Conservation (phyloP, 768 basidiomycete species). For the Gymnopilus dilepis region DNA sequence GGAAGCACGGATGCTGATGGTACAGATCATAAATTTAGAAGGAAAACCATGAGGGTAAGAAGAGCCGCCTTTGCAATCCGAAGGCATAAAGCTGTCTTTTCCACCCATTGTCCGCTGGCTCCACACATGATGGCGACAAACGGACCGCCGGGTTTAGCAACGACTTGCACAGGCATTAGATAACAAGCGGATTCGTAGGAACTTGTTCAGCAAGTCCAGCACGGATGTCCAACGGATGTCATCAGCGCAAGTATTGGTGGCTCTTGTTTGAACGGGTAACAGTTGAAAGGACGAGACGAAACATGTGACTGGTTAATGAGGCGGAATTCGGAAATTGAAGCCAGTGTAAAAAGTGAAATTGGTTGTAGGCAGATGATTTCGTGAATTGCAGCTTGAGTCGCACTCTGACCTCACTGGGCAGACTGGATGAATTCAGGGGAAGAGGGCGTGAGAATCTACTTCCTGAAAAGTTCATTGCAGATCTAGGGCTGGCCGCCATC, state of each 20-base stretch:
- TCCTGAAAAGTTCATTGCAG: too few species aligned
- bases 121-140: conserved; percentile 2
- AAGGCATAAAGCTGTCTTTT: not conserved
- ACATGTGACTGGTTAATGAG: too few species aligned
- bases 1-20: conserved; percentile 1
- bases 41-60: conserved; percentile 13
- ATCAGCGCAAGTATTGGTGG: too few species aligned
- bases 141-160: not conserved
- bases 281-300: too few species aligned
- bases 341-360: too few species aligned
- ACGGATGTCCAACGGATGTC: too few species aligned
- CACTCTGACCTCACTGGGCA: too few species aligned
- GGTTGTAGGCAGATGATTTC: too few species aligned
- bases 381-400: too few species aligned
- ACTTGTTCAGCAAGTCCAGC: not conserved
- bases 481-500: too few species aligned
- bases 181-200: not conserved
- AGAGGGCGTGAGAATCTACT: not conserved
- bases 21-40: conserved; percentile 11
- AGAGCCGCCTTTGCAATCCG: not conserved
- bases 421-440: not conserved
- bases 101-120: conserved; percentile 1
- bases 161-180: not conserved
- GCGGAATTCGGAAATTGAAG: too few species aligned
- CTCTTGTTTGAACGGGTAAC: too few species aligned